These are phyloP conservation scores for Gilbertella persicaria DNA, from an alignment of 371 early-diverging fungal species.

Conservation along the genomic window DNA sequence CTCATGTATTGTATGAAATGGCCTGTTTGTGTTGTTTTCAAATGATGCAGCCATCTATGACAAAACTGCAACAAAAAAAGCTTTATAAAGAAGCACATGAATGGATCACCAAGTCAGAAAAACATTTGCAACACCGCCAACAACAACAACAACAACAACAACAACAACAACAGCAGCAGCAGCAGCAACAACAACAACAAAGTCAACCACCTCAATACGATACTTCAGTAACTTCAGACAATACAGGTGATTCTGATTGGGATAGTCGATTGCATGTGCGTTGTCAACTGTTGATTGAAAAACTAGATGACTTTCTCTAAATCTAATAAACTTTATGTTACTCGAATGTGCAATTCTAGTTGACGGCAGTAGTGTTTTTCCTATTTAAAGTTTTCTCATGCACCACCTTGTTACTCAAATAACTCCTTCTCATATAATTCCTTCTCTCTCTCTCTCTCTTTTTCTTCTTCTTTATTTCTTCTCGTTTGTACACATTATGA, in stretches of 20 bases:
- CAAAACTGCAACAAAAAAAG: slow-evolving; percentile 13
- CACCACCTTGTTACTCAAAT: neutral
- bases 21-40: slow-evolving; percentile 28
- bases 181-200: slow-evolving; percentile 2
- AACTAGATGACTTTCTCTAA: slow-evolving; percentile 24
- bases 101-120: slow-evolving; percentile 31
- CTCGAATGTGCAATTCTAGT: too few relatives aligned
- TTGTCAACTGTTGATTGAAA: slow-evolving; percentile 31
- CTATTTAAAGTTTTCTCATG: neutral
- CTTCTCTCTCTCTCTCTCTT: neutral
- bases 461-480: slow-evolving; percentile 1
- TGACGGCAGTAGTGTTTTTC: neutral
- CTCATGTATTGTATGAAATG: slow-evolving; percentile 35
- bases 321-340: neutral
- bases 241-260: slow-evolving; percentile 39
- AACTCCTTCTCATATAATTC: neutral
- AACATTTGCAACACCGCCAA: slow-evolving; percentile 11
- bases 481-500: slow-evolving; percentile 11
- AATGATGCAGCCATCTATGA: slow-evolving; percentile 2
- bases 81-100: slow-evolving; percentile 22
- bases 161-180: slow-evolving; percentile 4
- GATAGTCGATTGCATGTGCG: slow-evolving; percentile 38
- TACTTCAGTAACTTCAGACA: slow-evolving; percentile 18
- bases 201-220: slow-evolving; percentile 1
- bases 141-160: slow-evolving; percentile 6